Evolutionary conservation across 2,329 filamentous ascomycete species (phyloP).

Genomic region (Mycosphaerella arachidis): DNA sequence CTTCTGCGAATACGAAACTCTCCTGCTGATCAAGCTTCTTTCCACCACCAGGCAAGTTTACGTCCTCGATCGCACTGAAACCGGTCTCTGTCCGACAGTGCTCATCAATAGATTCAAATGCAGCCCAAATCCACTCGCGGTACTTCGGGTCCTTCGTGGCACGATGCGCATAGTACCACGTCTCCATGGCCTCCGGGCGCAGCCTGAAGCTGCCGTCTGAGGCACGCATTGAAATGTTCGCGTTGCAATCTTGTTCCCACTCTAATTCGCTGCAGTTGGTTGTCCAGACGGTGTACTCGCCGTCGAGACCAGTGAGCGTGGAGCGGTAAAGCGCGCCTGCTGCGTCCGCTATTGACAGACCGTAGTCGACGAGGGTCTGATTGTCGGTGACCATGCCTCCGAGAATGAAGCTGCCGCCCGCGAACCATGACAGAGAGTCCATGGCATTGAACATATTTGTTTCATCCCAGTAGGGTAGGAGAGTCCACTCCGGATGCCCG

Average conservation of each 20-base stretch:
- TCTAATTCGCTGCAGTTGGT: constrained; percentile 14
- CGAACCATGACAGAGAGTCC: constrained; percentile 31
- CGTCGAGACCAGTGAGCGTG: constrained; percentile 27
- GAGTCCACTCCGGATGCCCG: constrained; percentile 29
- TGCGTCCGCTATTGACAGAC: constrained; percentile 29
- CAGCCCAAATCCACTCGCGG: constrained; percentile 25
- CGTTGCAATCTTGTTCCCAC: constrained; percentile 10
- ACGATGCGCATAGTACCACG: constrained; percentile 32
- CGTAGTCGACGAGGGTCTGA: constrained; percentile 28
- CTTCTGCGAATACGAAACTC: constrained; percentile 26
- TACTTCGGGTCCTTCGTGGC: constrained; percentile 30
- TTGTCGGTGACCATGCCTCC: constrained; percentile 28
- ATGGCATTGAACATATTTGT: constrained; percentile 18
- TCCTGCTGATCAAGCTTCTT: constrained; percentile 20
- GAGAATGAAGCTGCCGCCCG: constrained; percentile 32
- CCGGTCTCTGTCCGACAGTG: constrained; percentile 24
- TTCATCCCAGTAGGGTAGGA: constrained; percentile 28
- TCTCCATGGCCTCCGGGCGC: constrained; percentile 29
- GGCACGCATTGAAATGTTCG: constrained; percentile 14
- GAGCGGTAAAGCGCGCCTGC: constrained; percentile 21
- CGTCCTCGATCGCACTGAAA: constrained; percentile 25
- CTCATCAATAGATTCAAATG: constrained; percentile 22
- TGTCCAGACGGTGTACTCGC: constrained; percentile 28
- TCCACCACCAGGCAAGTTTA: constrained; percentile 20
- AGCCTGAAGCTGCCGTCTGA: constrained; percentile 18